A percentile compares a stretch with the other conserved stretches of the same genome.
Conservation (phyloP, 176 grass and related monocot species). For the Luzula sylvatica region DNA sequence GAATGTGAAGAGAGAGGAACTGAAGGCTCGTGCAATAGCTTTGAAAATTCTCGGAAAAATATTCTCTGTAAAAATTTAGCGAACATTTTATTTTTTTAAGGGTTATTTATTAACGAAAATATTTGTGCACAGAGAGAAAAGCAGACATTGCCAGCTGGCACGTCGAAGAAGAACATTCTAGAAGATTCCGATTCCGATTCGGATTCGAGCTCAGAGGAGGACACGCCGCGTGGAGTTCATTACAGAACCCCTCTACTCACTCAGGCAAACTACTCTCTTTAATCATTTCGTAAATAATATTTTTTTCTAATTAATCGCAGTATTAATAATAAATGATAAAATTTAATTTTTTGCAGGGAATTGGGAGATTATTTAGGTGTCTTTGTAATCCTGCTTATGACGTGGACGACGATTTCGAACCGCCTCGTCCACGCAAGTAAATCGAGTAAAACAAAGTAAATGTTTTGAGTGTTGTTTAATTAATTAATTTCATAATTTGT, state of each 20-base stretch:
- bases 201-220: slow-evolving; percentile 78
- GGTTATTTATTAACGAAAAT: neutral
- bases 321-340: neutral
- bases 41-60: slow-evolving; percentile 85
- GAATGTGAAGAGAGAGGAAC: slow-evolving; percentile 87
- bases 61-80: slow-evolving; percentile 46
- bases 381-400: slow-evolving; percentile 95
- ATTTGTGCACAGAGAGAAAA: slow-evolving; percentile 52
- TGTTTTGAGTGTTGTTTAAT: slow-evolving; percentile 21
- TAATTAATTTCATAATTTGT: slow-evolving; percentile 15
- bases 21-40: slow-evolving; percentile 58
- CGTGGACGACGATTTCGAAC: slow-evolving; percentile 88
- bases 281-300: neutral
- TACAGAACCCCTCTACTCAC: slow-evolving; percentile 87
- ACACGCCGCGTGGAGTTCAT: slow-evolving; percentile 32
- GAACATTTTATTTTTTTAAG: slow-evolving; percentile 1
- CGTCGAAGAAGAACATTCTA: slow-evolving; percentile 59
- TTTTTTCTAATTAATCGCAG: neutral
- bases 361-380: slow-evolving; percentile 91
- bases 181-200: slow-evolving; percentile 54
- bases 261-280: slow-evolving; percentile 59
- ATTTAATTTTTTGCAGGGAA: no score
- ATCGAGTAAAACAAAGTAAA: slow-evolving; percentile 10
- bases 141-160: slow-evolving; percentile 49
- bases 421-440: slow-evolving; percentile 22